Evolutionary conservation across 495 filamentous ascomycete genomes (phyloP).

Genomic region (Aspergillus baeticus): DNA sequence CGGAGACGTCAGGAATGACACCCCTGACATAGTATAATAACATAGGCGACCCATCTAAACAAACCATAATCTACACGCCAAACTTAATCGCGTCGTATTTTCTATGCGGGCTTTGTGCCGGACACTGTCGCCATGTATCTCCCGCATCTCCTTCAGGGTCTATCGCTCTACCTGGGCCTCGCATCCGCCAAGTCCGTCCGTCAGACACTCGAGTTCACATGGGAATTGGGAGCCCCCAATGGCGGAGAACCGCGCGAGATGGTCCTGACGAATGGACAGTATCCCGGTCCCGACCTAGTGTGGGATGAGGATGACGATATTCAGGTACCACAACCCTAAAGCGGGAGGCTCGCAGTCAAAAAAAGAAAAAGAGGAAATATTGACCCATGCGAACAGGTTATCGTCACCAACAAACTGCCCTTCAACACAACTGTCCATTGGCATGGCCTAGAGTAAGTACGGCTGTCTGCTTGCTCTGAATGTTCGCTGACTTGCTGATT

Average conservation of each 20-base stretch:
- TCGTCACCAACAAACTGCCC: slow-evolving; percentile 49
- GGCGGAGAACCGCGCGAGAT: slow-evolving; percentile 29
- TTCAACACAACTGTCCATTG: slow-evolving; percentile 49
- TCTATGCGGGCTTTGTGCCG: neutral
- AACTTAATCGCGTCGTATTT: neutral
- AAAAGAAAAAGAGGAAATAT: neutral
- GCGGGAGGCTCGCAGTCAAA: neutral
- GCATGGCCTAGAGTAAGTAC: slow-evolving; percentile 37
- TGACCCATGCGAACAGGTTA: neutral
- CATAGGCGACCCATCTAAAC: too few relatives aligned
- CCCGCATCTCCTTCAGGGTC: neutral
- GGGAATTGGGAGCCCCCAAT: slow-evolving; percentile 9
- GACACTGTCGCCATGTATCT: neutral
- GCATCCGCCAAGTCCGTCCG: slow-evolving; percentile 30
- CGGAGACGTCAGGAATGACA: too few relatives aligned
- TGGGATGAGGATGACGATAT: slow-evolving; percentile 56
- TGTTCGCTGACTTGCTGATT: neutral
- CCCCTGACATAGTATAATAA: too few relatives aligned
- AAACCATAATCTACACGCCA: too few relatives aligned
- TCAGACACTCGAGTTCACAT: slow-evolving; percentile 15
- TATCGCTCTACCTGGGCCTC: neutral
- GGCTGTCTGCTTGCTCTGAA: neutral
- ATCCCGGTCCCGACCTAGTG: slow-evolving; percentile 52
- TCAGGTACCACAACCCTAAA: slow-evolving; percentile 36
- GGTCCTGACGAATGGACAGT: slow-evolving; percentile 55